Percentiles rank a stretch among this genome's conserved stretches.
Conservation (phyloP, 2,329 filamentous ascomycete genomes). For the Plenodomus lindquistii region DNA sequence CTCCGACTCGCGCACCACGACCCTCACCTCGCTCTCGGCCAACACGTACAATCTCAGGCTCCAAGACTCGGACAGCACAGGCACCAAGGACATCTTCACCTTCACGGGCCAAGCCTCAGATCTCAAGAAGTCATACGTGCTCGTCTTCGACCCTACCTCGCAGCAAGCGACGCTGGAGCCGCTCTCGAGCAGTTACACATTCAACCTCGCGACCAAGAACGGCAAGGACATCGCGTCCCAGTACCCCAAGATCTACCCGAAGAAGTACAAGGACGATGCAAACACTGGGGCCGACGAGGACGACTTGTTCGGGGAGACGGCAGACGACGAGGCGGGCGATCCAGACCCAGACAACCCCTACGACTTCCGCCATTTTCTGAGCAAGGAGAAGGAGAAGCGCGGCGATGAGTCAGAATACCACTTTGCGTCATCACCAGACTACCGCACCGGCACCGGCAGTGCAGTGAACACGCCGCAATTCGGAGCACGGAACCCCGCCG, state of each 20-base stretch:
- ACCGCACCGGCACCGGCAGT: constrained; percentile 32
- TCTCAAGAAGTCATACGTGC: constrained; percentile 48
- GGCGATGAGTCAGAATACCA: constrained; percentile 38
- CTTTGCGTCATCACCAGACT: constrained; percentile 34
- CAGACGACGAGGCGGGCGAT: constrained; percentile 40
- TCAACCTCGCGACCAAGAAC: constrained; percentile 79
- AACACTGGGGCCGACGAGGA: constrained; percentile 34
- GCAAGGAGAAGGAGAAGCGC: constrained; percentile 33
- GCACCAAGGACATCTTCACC: constrained; percentile 40
- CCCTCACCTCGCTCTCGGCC: constrained; percentile 27
- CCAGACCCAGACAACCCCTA: constrained; percentile 53
- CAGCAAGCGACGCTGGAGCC: constrained; percentile 82
- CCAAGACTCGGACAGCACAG: constrained; percentile 29
- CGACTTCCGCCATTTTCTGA: constrained; percentile 54
- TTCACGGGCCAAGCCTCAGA: constrained; percentile 46
- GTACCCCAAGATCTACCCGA: constrained; percentile 65
- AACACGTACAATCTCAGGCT: constrained; percentile 36
- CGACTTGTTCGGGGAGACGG: constrained; percentile 33
- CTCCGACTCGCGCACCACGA: constrained; percentile 32
- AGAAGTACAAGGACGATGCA: constrained; percentile 28
- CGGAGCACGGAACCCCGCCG: constrained; percentile 21
- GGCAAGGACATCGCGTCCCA: constrained; percentile 65
- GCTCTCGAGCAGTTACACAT: constrained; percentile 79
- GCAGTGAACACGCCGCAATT: constrained; percentile 35
- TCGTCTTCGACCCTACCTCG: constrained; percentile 75